Evolutionary conservation across 2,329 filamentous ascomycete species (phyloP).

Genomic region (Apiospora phragmitis): DNA sequence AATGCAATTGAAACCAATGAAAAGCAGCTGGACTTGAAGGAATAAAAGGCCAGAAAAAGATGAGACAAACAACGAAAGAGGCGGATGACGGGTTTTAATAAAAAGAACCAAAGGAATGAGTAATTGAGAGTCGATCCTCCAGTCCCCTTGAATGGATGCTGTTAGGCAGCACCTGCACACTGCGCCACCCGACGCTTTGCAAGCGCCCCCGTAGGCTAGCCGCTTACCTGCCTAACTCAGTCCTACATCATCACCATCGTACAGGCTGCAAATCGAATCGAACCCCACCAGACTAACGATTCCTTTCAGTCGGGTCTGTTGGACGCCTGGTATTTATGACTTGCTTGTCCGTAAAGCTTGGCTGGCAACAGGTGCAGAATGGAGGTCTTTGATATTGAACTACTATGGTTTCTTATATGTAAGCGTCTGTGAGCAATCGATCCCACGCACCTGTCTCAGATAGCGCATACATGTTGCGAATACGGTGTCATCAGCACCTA

Average conservation of each 20-base stretch:
- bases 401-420: no score
- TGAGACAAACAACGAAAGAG: constrained; percentile 4
- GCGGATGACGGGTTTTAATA: background rate
- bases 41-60: background rate
- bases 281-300: background rate
- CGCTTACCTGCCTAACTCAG: background rate
- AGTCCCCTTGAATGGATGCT: background rate
- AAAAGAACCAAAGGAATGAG: background rate
- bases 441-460: background rate
- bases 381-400: background rate
- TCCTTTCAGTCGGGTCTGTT: background rate
- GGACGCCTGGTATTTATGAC: background rate
- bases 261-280: background rate
- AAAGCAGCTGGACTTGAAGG: background rate
- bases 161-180: background rate
- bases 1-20: background rate
- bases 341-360: background rate
- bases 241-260: background rate
- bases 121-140: background rate
- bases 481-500: background rate
- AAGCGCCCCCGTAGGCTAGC: background rate
- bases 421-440: background rate
- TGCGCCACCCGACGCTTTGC: background rate
- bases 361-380: background rate
- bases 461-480: background rate